Conservation (phyloP, 2,329 filamentous ascomycete genomes). For the Cordyceps cicadae region DNA sequence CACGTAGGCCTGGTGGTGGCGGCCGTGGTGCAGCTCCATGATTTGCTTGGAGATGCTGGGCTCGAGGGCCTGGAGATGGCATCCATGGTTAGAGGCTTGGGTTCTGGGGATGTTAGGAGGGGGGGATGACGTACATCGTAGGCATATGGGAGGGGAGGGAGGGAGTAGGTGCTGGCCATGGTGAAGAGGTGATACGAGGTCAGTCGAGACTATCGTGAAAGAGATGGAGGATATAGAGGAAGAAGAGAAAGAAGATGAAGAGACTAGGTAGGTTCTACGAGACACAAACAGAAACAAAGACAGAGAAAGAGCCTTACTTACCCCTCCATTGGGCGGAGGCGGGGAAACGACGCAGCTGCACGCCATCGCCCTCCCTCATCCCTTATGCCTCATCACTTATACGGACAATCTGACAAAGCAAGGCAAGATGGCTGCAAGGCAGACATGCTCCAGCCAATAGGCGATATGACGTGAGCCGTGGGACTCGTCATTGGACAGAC, state of each 20-base stretch:
- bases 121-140: conserved; percentile 51
- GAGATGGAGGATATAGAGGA: neutral
- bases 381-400: conserved; percentile 8
- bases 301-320: neutral
- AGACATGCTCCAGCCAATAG: neutral
- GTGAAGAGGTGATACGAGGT: neutral
- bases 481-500: neutral
- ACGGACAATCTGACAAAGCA: neutral
- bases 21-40: conserved; percentile 73
- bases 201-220: neutral
- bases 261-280: neutral
- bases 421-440: neutral
- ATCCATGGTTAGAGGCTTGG: neutral
- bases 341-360: conserved; percentile 1
- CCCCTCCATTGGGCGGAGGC: conserved; percentile 2
- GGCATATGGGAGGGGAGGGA: conserved; percentile 59
- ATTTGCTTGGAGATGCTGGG: conserved; percentile 69
- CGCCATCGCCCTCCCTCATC: conserved; percentile 2
- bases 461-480: neutral
- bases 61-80: conserved; percentile 51
- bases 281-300: neutral
- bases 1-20: conserved; percentile 74
- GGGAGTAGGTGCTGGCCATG: conserved; percentile 43
- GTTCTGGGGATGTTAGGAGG: too few species aligned
- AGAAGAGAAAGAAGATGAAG: neutral